Evolutionary conservation across 2,329 filamentous ascomycete species (phyloP), one percentile per base, ranked within the genome.

Genomic region (Acrodontium crateriforme): DNA sequence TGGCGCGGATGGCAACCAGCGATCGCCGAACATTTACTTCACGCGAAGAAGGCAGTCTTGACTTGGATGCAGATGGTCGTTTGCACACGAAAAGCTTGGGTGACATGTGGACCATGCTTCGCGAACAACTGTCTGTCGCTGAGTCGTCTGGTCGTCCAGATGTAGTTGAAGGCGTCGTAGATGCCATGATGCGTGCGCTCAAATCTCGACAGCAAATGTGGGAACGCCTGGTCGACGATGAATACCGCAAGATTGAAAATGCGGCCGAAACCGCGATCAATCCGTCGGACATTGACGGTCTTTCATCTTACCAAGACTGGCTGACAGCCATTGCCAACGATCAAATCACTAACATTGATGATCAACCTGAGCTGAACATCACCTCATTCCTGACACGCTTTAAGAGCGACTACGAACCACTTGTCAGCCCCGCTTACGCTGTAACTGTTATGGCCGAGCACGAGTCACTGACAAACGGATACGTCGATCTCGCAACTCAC

Each of bases 341-440:
- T 58, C 89, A 98, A 55, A 95, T 98, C 51, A 85, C 85, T 31
- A 94, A 84, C 55, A 93, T 98, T 47, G 89, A 95, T 53, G 91
- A 95, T 30, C 52, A 53, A 19, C 59, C 68, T 49, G 78, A 78
- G 41, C 78, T 82, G 36, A 72, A 71, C 34, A 74, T 78, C 17
- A 62, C 79, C 15, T 81, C 79, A 16, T 94, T 94, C 59, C 68
- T 95, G 27, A 77, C 81, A 3, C 77, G 78, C 46, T 94, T 94
- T 70, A 74, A 74, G 42, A 72, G 76, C 42, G 82, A 89, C 47
- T 78, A 91, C 49, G 78, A 82, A 49, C 67, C 79, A 2, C 64
- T 89, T 18, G 80, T 94, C 24, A 78, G 81, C 26, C 71, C 79
- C 13, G 72, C 74, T 35, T 94, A 92, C 56, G 67, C 83, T 51